Evolutionary conservation across 176 grass and related monocot genomes (phyloP).

Genomic region (Leersia perrieri): DNA sequence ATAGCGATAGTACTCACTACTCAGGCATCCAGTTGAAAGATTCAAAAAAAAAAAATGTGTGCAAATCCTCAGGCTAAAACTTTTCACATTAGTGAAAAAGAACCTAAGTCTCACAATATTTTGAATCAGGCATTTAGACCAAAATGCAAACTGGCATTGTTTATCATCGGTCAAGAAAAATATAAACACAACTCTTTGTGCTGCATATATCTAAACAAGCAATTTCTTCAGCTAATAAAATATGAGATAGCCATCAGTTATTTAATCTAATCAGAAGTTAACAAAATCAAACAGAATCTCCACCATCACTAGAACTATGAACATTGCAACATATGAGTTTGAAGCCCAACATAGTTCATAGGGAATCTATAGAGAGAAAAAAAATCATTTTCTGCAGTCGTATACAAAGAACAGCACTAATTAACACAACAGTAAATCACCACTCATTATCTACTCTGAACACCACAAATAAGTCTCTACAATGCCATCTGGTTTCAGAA

Average conservation of each 20-base stretch:
- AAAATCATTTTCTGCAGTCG: neutral
- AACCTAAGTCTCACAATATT: neutral
- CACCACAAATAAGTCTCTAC: neutral
- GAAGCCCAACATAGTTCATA: slow-evolving; percentile 3
- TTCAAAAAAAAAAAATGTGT: neutral
- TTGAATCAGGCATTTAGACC: slow-evolving; percentile 3
- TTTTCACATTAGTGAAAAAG: slow-evolving; percentile 4
- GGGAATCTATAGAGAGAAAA: neutral
- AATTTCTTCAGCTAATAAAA: neutral
- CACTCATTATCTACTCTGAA: neutral
- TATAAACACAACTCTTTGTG: neutral
- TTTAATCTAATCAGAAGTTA: slow-evolving; percentile 17
- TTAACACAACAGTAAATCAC: neutral
- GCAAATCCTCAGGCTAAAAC: neutral
- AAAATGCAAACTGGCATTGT: neutral
- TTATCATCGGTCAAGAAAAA: slow-evolving; percentile 9
- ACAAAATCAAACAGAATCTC: slow-evolving; percentile 8
- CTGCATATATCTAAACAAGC: slow-evolving; percentile 7
- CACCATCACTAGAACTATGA: neutral
- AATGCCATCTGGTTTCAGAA: neutral
- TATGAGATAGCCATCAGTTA: neutral
- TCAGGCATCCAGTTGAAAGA: neutral
- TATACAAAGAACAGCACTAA: neutral
- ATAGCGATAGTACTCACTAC: neutral
- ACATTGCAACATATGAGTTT: neutral